phyloP scores from a whole-genome alignment of 129 eudicot genomes.

The Saposhnikovia divaricata region DNA sequence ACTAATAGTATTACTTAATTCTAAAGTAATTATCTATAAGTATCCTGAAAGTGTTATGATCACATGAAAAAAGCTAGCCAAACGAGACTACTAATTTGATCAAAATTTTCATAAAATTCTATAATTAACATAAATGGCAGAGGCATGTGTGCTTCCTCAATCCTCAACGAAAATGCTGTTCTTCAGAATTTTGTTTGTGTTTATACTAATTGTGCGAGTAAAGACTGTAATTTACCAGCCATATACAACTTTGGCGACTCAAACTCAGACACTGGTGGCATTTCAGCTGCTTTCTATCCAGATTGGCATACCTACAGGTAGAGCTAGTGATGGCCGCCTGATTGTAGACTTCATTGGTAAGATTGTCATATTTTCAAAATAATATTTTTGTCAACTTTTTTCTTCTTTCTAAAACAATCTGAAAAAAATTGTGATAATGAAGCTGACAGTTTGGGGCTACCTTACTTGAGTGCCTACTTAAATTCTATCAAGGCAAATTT shows the following conservation, averaged over 20 bases:
- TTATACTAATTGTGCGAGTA: background rate
- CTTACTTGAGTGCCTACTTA: too few relatives aligned
- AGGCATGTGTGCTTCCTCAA: background rate
- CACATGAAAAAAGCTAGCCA: background rate
- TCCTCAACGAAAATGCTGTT: conserved; percentile 1
- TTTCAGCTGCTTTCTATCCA: too few relatives aligned
- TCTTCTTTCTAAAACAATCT: too few relatives aligned
- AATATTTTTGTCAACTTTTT: too few relatives aligned
- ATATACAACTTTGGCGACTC: conserved; percentile 41
- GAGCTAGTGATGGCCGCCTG: too few relatives aligned
- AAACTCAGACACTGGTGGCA: too few relatives aligned
- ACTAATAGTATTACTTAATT: background rate
- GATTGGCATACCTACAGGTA: too few relatives aligned
- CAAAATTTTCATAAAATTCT: background rate
- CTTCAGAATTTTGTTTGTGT: background rate
- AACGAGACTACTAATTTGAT: background rate
- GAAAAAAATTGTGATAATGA: too few relatives aligned
- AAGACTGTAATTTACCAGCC: conserved; percentile 11
- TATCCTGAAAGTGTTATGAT: background rate
- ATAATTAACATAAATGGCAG: background rate
- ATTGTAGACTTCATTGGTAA: too few relatives aligned
- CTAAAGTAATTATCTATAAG: background rate
- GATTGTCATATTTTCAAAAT: too few relatives aligned
- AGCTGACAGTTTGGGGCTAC: too few relatives aligned
- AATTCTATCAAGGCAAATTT: too few relatives aligned